Base-by-base conservation (phyloP, 306 rosid genomes). In the Fragaria iinumae region DNA sequence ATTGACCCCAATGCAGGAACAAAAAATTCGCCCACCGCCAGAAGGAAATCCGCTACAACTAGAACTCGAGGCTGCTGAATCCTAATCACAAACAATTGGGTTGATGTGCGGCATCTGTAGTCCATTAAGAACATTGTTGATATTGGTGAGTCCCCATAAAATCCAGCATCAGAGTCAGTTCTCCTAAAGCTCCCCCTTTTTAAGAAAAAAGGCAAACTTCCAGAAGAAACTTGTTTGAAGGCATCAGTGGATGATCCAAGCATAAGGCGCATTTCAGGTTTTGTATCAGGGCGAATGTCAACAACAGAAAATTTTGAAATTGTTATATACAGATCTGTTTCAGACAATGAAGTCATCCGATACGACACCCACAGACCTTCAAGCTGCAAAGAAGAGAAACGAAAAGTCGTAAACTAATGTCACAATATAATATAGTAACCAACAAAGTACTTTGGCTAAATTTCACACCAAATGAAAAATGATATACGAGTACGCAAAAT, bases 191-290 rank as follows among this genome's bases (percentile, higher is more conserved):
- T 83, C 21, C 86, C 87, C 17, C 49, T 86, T 71, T 83, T 89
- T 66, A 83, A 78, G 8, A 71, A 73, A 69, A 72, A 77, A 5
- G 97, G 96, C 80, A 80, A 79, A 76, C 84, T 89, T 70, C 90
- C 95, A 41, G 84, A 70, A 81, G 87, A 80, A 74, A 83, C 75
- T 80, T 92, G 96, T 83, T 88, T 95, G 27, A 76, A 86, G 82
- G 88, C 90, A 81, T 95, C 97, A 38, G 89, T 74, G 21, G 96
- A 92, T 69, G 97, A 91, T 76, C 99, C 99, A 71, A 95, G 97
- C 99, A 95, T 95, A 60, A 95, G 92, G 73, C 97, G 93, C 99
- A 95, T 92, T 84, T 92, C 99, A 73, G 97, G 93, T 84, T 88
- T 92, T 38, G 97, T 92, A 84, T 85, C 85, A 34, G 93, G 93